A percentile compares a stretch with the other conserved stretches of the same genome.
phyloP scores from a whole-genome alignment of 768 basidiomycete genomes.

The Naganishia vaughanmartiniae region DNA sequence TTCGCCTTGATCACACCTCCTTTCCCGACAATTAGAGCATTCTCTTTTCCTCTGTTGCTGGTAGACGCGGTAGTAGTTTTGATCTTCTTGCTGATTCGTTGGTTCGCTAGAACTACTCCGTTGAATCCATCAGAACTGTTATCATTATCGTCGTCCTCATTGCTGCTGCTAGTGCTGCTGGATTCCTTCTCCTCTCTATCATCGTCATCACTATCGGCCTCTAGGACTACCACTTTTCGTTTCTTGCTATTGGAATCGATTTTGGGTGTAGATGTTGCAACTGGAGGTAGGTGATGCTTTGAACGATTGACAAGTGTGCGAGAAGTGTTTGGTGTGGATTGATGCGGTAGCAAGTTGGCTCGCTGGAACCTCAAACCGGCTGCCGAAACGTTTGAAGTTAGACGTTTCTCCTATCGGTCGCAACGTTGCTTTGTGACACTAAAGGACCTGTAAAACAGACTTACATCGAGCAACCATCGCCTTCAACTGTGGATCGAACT shows the following conservation, averaged over 20 bases:
- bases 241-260: not conserved
- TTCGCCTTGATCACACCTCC: not conserved
- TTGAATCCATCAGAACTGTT: not conserved
- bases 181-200: slow-evolving; percentile 5
- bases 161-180: too few relatives aligned
- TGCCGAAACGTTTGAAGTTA: not conserved
- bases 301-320: not conserved
- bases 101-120: not conserved
- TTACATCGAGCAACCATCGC: not conserved
- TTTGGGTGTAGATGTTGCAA: not conserved
- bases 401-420: too few relatives aligned
- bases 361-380: not conserved
- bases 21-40: not conserved
- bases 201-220: not conserved
- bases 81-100: not conserved
- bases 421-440: too few relatives aligned
- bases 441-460: not conserved
- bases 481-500: slow-evolving; percentile 6
- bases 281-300: not conserved
- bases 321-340: slow-evolving; percentile 1
- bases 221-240: not conserved
- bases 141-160: not conserved
- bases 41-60: slow-evolving; percentile 1
- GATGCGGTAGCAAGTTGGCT: not conserved
- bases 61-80: not conserved